A percentile compares a stretch with the other conserved stretches of the same genome.
These are phyloP conservation scores for Macrolepiota fuliginosa DNA, from an alignment of 768 basidiomycete species.

Conservation along the genomic window DNA sequence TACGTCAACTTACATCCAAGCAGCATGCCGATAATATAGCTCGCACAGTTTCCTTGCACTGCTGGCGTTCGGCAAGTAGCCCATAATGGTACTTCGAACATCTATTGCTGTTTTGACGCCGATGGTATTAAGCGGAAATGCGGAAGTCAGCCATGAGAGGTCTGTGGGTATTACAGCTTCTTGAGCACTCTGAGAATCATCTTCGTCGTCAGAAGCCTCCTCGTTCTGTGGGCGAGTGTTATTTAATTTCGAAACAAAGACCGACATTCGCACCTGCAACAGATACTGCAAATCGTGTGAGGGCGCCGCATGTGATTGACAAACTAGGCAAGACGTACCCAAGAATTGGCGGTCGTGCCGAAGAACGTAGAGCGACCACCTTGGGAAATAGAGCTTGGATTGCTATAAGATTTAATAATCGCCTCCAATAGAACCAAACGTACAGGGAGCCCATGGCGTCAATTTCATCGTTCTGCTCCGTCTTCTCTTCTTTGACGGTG, in stretches of 20 bases:
- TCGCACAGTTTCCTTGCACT: conserved; percentile 40
- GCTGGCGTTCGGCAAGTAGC: conserved; percentile 40
- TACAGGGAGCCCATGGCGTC: conserved; percentile 67
- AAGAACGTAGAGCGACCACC: conserved; percentile 64
- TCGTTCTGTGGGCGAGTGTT: conserved; percentile 47
- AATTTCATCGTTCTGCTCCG: conserved; percentile 53
- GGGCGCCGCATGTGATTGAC: conserved; percentile 5
- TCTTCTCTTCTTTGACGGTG: conserved; percentile 36
- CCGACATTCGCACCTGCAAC: conserved; percentile 47
- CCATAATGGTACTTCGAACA: conserved; percentile 42
- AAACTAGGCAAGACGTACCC: conserved; percentile 42
- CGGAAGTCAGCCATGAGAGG: conserved; percentile 56
- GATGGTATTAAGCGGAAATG: conserved; percentile 55
- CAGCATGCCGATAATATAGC: conserved; percentile 64
- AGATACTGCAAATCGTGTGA: conserved; percentile 47
- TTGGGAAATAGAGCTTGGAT: conserved; percentile 55
- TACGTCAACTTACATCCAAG: conserved; percentile 59
- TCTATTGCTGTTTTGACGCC: conserved; percentile 40
- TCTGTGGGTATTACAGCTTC: conserved; percentile 43
- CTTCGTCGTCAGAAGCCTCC: conserved; percentile 55
- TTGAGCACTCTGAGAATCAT: conserved; percentile 31
- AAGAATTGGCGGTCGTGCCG: conserved; percentile 65
- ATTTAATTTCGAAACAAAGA: background rate
- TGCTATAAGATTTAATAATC: conserved; percentile 11
- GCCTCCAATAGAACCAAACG: conserved; percentile 18